Conservation (phyloP, 805 yeast species). For the Candida nonsorbophila region DNA sequence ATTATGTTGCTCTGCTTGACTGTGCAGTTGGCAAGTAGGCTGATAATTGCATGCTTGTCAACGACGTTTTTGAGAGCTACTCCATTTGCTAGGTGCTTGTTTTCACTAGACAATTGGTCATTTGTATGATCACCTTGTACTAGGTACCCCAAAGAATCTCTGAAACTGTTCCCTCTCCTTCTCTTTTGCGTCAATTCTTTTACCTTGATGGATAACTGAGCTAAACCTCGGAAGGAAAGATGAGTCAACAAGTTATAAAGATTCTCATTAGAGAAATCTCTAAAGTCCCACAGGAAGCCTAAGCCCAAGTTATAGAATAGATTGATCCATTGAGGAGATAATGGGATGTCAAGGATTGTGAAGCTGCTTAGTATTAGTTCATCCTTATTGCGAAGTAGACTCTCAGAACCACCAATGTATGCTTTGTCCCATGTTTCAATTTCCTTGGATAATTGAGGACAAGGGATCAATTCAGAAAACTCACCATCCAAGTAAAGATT, state of each 20-base stretch:
- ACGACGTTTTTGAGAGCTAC: conserved; percentile 4
- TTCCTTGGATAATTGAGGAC: conserved; percentile 24
- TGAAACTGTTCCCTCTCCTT: conserved; percentile 7
- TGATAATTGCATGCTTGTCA: conserved; percentile 12
- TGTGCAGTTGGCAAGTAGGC: conserved; percentile 5
- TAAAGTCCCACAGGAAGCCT: conserved; percentile 46
- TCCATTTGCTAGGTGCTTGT: conserved; percentile 6
- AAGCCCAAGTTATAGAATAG: conserved; percentile 39
- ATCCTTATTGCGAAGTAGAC: conserved; percentile 8
- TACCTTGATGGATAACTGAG: conserved; percentile 27
- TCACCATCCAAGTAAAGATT: conserved; percentile 48
- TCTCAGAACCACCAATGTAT: conserved; percentile 22
- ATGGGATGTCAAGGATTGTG: conserved; percentile 28
- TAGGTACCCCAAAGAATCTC: conserved; percentile 4
- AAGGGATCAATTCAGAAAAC: conserved; percentile 38
- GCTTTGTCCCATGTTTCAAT: conserved; percentile 29
- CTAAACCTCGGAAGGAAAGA: conserved; percentile 31
- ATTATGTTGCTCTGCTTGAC: conserved; percentile 14
- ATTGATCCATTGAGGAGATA: conserved; percentile 48
- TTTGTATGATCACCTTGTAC: not conserved
- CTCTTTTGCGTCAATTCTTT: conserved; percentile 17
- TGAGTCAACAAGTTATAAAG: conserved; percentile 36
- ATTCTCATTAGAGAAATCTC: conserved; percentile 27
- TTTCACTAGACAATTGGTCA: not conserved
- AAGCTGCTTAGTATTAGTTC: conserved; percentile 33